Percentiles rank a stretch among this genome's conserved stretches.
Conservation (phyloP, 495 filamentous ascomycete genomes). For the Penicillium coprophilum region DNA sequence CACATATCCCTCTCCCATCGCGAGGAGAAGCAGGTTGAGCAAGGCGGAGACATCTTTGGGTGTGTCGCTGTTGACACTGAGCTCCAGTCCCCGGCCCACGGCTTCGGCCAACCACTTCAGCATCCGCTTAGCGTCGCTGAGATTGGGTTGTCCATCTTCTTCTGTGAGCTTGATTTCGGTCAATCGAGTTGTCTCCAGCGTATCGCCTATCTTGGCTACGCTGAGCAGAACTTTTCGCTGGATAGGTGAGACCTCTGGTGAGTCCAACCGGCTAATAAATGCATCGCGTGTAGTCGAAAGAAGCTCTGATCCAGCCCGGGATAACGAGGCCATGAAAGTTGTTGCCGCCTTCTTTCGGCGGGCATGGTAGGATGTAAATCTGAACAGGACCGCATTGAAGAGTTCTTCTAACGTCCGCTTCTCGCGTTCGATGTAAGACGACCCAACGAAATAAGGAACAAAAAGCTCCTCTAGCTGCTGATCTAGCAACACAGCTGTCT, state of each 20-base stretch:
- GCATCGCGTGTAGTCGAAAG: constrained; percentile 73
- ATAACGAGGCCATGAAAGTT: constrained; percentile 84
- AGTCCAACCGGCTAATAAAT: constrained; percentile 81
- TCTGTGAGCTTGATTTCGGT: constrained; percentile 85
- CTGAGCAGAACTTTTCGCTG: constrained; percentile 84
- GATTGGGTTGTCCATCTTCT: constrained; percentile 77
- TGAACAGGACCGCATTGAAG: constrained; percentile 90
- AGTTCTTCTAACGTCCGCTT: constrained; percentile 86
- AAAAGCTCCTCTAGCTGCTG: constrained; percentile 97
- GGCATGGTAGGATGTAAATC: constrained; percentile 90
- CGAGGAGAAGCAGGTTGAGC: constrained; percentile 76
- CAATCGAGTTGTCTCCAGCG: constrained; percentile 50
- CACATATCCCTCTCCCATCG: constrained; percentile 92
- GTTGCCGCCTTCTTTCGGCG: constrained; percentile 80
- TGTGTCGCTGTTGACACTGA: constrained; percentile 81
- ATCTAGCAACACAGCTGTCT: constrained; percentile 81
- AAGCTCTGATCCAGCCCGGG: constrained; percentile 82
- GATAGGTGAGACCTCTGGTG: constrained; percentile 75
- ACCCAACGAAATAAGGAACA: constrained; percentile 89
- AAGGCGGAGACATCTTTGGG: constrained; percentile 92
- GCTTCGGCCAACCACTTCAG: constrained; percentile 96
- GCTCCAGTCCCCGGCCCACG: constrained; percentile 87
- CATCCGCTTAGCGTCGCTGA: constrained; percentile 92
- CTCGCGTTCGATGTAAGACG: constrained; percentile 94
- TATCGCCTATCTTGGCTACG: constrained; percentile 67